Evolutionary conservation across 2,329 filamentous ascomycete species (phyloP), one percentile per base, ranked within the genome.

Genomic region (Paecilomyces fulvus): DNA sequence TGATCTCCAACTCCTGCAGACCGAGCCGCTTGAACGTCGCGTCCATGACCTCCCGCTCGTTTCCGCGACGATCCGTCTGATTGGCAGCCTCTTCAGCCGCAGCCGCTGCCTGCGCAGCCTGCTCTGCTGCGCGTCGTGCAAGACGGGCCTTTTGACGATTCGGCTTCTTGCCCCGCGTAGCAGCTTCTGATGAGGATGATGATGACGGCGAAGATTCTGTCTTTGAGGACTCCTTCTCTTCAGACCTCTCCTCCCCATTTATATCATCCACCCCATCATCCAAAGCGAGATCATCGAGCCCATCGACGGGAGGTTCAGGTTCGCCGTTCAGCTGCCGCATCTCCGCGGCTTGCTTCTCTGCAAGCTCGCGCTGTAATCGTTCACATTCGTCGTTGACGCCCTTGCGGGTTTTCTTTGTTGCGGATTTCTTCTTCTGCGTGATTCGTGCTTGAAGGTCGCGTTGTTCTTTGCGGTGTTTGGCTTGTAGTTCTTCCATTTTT

Each of bases 381-480:
- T 82, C 82, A 67, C 83, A 86, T 65, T 86, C 83, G 61, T 86
- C 83, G 60, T 84, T 85, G 46, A 92, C 79, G 28, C 86, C 85
- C 70, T 87, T 85, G 52, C 83, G 79, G 8, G 83, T 85, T 72
- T 85, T 86, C 76, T 97, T 99, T 51, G 88, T 95, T 14, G 94
- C 92, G 64, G 89, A 87, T 79, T 96, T 97, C 80, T 96, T 99
- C 81, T 96, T 97, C 75, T 88, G 91, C 4, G 90, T 96, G 67
- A 95, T 85, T 58, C 87, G 86, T 53, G 84, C 82, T 71, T 95
- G 89, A 25, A 99, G 80, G 59, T 97, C 92, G 64, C 86, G 87
- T 71, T 88, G 85, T 75, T 99, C 92, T 73, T 90, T 94, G 65
- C 90, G 86, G 71, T 99, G 94, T 51, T 86, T 87, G 37, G 85